Conservation (phyloP, 805 yeast species). For the Nakazawaea ernobii region DNA sequence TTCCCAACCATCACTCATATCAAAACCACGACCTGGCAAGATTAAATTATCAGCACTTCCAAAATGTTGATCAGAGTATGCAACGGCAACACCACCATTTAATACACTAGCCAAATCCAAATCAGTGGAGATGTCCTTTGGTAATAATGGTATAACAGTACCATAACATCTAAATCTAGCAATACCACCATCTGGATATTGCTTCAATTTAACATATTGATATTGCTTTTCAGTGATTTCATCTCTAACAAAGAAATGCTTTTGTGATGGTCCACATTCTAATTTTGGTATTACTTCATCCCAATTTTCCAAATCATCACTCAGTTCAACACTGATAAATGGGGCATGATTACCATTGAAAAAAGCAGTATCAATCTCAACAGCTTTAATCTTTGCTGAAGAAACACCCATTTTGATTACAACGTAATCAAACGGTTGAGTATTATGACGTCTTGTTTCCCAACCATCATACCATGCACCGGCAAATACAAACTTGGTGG, state of each 20-base stretch:
- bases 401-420: conserved; percentile 78
- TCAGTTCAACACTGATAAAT: conserved; percentile 75
- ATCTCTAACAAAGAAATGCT: conserved; percentile 71
- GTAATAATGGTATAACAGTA: conserved; percentile 65
- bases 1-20: conserved; percentile 99
- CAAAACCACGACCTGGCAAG: conserved; percentile 90
- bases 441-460: conserved; percentile 95
- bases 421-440: conserved; percentile 83
- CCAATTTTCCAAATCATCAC: conserved; percentile 50
- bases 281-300: conserved; percentile 57
- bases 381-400: conserved; percentile 71
- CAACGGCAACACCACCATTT: conserved; percentile 85
- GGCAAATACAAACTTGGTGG: conserved; percentile 68
- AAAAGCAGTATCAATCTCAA: conserved; percentile 89
- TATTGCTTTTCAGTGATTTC: conserved; percentile 53
- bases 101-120: conserved; percentile 77
- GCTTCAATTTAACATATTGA: conserved; percentile 77
- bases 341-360: conserved; percentile 98
- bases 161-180: conserved; percentile 93
- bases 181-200: conserved; percentile 98
- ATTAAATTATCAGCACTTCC: conserved; percentile 86
- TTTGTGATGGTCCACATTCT: conserved; percentile 87
- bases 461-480: conserved; percentile 99
- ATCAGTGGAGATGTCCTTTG: conserved; percentile 36
- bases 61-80: conserved; percentile 87